phyloP scores from a whole-genome alignment of 495 filamentous ascomycete species.

The Aspergillus leporis region DNA sequence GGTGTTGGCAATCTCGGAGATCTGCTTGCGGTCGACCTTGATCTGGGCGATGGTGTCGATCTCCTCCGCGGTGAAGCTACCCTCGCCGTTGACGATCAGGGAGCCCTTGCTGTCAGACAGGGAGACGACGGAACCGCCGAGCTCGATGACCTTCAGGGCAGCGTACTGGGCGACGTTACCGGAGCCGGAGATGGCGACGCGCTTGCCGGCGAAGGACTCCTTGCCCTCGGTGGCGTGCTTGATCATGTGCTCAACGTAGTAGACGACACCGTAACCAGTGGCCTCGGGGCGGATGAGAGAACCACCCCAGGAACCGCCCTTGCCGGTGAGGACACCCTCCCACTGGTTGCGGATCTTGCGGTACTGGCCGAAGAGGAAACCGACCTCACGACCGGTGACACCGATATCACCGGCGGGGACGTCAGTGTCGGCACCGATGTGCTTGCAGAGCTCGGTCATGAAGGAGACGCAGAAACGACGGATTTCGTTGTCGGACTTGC shows the following conservation, averaged over 20 bases:
- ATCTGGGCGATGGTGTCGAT: slow-evolving; percentile 73
- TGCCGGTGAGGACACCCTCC: slow-evolving; percentile 95
- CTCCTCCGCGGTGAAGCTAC: slow-evolving; percentile 72
- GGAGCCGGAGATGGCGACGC: slow-evolving; percentile 93
- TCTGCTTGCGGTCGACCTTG: slow-evolving; percentile 84
- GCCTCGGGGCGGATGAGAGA: slow-evolving; percentile 95
- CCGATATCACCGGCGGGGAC: slow-evolving; percentile 95
- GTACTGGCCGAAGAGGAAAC: slow-evolving; percentile 96
- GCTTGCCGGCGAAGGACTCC: slow-evolving; percentile 87
- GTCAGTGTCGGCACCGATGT: slow-evolving; percentile 96
- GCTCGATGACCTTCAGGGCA: slow-evolving; percentile 94
- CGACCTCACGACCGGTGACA: slow-evolving; percentile 85
- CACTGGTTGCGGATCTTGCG: slow-evolving; percentile 82
- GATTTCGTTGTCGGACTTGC: slow-evolving; percentile 96
- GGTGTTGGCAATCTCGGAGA: slow-evolving; percentile 62
- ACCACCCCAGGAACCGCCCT: slow-evolving; percentile 91
- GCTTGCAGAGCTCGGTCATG: slow-evolving; percentile 91
- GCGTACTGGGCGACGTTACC: slow-evolving; percentile 99
- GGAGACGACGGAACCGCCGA: slow-evolving; percentile 88
- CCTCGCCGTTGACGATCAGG: slow-evolving; percentile 67
- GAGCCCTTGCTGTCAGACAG: slow-evolving; percentile 91
- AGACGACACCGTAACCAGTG: slow-evolving; percentile 95
- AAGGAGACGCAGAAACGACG: slow-evolving; percentile 95
- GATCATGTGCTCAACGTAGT: slow-evolving; percentile 98
- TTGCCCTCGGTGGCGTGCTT: slow-evolving; percentile 75